Conservation (phyloP, 2,329 filamentous ascomycete genomes). For the Pyrenophora tritici-repentis region DNA sequence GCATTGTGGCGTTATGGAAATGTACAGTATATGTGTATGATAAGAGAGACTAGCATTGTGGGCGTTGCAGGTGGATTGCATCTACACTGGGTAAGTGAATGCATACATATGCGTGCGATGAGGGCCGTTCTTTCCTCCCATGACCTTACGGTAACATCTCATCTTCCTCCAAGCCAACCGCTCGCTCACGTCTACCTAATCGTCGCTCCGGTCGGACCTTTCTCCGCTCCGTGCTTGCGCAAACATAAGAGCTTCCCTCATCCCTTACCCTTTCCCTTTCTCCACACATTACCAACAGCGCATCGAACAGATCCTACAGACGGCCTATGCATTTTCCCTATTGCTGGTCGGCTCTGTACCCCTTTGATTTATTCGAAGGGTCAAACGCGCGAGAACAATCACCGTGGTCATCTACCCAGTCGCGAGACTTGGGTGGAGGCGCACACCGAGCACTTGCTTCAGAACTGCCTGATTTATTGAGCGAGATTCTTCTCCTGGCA, state of each 20-base stretch:
- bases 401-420: conserved; percentile 15
- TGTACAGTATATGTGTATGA: conserved; percentile 25
- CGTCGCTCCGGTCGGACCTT: not conserved
- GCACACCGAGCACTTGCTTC: conserved; percentile 27
- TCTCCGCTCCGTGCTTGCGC: not conserved
- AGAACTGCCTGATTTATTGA: conserved; percentile 39
- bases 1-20: not conserved
- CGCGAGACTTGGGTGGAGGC: conserved; percentile 17
- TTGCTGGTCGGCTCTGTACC: conserved; percentile 32
- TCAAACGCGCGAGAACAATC: conserved; percentile 33
- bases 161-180: not conserved
- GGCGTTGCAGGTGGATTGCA: not conserved
- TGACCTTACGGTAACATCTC: conserved; percentile 1
- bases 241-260: not conserved
- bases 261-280: not conserved
- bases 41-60: conserved; percentile 18
- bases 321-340: conserved; percentile 23
- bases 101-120: conserved; percentile 13
- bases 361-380: conserved; percentile 3
- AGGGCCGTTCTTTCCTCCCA: conserved; percentile 5
- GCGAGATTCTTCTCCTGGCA: conserved; percentile 40
- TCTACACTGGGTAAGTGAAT: conserved; percentile 17
- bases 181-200: not conserved
- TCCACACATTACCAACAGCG: conserved; percentile 25
- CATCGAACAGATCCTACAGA: conserved; percentile 39